A percentile compares a stretch with the other conserved stretches of the same genome.
Conservation (phyloP, 108 stramenopile genomes). For the Cyclotella choctawhatcheeana region DNA sequence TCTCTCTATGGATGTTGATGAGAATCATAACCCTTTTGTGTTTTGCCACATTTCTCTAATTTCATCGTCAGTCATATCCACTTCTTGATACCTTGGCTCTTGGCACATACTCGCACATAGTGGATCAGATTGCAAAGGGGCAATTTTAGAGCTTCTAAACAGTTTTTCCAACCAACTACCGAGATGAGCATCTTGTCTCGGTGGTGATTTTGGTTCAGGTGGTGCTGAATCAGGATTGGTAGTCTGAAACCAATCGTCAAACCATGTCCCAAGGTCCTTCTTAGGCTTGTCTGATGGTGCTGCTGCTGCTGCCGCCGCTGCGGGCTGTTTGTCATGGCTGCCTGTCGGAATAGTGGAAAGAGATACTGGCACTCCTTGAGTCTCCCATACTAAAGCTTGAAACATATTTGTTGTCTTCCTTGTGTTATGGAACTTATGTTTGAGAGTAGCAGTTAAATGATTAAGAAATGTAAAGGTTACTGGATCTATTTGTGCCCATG, state of each 20-base stretch:
- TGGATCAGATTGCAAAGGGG: not conserved
- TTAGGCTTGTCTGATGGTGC: not conserved
- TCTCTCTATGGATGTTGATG: no score
- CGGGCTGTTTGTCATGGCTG: not conserved
- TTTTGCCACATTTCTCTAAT: constrained; percentile 1
- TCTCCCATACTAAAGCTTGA: constrained; percentile 2
- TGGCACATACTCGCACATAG: not conserved
- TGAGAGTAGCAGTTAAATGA: not conserved
- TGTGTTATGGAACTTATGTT: not conserved
- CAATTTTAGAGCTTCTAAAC: not conserved
- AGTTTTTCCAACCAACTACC: not conserved
- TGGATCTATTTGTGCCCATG: not conserved
- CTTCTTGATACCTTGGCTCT: not conserved
- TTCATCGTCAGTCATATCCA: constrained; percentile 1
- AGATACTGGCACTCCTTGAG: not conserved
- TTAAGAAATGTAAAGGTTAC: not conserved
- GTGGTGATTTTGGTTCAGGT: not conserved
- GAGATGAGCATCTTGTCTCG: not conserved
- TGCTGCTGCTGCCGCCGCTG: not conserved
- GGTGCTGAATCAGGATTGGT: not conserved
- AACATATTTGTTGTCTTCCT: not conserved
- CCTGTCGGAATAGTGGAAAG: not conserved
- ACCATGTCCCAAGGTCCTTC: constrained; percentile 4
- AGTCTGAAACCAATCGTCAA: not conserved
- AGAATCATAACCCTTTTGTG: no score